phyloP scores from a whole-genome alignment of 306 rosid genomes.

The Malus asiatica region DNA sequence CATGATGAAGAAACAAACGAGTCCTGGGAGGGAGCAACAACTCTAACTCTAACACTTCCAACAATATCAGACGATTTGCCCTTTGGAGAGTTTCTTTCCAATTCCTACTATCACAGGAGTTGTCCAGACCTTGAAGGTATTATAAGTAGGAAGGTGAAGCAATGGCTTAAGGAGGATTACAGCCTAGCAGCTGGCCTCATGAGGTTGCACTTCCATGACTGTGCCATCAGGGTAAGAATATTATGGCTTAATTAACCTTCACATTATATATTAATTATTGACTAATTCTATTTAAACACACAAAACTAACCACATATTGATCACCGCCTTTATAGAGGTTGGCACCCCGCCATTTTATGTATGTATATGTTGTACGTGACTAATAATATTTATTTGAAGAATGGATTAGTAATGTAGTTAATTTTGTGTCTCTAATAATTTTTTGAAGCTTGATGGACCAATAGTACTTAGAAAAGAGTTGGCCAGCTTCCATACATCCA shows the following conservation, averaged over 20 bases:
- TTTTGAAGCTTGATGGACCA: not conserved
- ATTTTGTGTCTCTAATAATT: not conserved
- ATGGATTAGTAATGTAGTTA: not conserved
- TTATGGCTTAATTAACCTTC: not conserved
- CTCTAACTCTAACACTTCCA: constrained; percentile 38
- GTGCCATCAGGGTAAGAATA: constrained; percentile 52
- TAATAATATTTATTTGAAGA: not conserved
- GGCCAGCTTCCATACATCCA: not conserved
- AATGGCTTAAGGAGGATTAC: constrained; percentile 49
- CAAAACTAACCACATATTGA: no score
- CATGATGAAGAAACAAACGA: not conserved
- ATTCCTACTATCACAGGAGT: constrained; percentile 38
- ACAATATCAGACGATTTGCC: constrained; percentile 17
- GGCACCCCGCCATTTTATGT: not conserved
- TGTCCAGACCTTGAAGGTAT: constrained; percentile 65
- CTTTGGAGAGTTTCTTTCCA: constrained; percentile 42
- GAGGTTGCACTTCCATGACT: constrained; percentile 86
- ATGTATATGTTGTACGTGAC: not conserved
- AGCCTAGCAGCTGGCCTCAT: constrained; percentile 59
- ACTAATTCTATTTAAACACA: not conserved
- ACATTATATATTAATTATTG: not conserved
- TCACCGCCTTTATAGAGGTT: no score
- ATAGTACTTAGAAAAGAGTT: not conserved
- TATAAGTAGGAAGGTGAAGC: constrained; percentile 35
- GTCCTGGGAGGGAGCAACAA: constrained; percentile 11